These are phyloP conservation scores for Orbilia quercus DNA, from an alignment of 2,329 filamentous ascomycete genomes.

Conservation along the genomic window DNA sequence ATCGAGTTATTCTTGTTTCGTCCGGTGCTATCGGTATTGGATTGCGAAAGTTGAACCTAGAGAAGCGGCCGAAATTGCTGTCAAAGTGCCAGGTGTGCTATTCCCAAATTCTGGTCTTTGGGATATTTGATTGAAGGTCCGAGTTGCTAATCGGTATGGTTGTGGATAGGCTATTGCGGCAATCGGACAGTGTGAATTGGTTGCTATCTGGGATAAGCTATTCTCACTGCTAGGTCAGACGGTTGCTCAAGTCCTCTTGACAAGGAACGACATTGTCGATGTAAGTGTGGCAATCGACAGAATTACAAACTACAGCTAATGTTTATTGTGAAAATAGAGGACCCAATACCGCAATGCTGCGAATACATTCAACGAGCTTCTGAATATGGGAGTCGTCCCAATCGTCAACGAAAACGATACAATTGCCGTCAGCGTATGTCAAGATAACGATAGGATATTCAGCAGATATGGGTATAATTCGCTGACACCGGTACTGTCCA, in stretches of 20 bases:
- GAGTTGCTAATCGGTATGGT: background rate
- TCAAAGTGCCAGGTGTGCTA: constrained; percentile 79
- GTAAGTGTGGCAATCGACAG: constrained; percentile 66
- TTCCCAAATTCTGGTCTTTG: background rate
- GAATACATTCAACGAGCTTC: constrained; percentile 88
- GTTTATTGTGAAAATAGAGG: constrained; percentile 68
- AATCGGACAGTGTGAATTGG: constrained; percentile 93
- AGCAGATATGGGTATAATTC: background rate
- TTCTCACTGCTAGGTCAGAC: constrained; percentile 90
- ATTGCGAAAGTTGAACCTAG: constrained; percentile 86
- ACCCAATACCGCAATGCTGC: constrained; percentile 96
- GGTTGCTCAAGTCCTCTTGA: constrained; percentile 92
- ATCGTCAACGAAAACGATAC: constrained; percentile 99
- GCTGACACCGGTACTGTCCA: constrained; percentile 25
- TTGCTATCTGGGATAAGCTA: constrained; percentile 93
- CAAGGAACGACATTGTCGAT: constrained; percentile 95
- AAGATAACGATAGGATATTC: background rate
- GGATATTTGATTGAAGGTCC: background rate
- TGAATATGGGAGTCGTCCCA: constrained; percentile 95
- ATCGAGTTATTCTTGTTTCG: constrained; percentile 94
- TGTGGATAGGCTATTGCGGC: constrained; percentile 90
- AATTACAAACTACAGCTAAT: constrained; percentile 53
- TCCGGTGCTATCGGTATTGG: constrained; percentile 97
- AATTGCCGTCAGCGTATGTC: constrained; percentile 78
- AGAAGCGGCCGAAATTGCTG: constrained; percentile 87